A percentile compares a stretch with the other conserved stretches of the same genome.
phyloP scores from a whole-genome alignment of 495 filamentous ascomycete species.

The Annulohypoxylon stygium region DNA sequence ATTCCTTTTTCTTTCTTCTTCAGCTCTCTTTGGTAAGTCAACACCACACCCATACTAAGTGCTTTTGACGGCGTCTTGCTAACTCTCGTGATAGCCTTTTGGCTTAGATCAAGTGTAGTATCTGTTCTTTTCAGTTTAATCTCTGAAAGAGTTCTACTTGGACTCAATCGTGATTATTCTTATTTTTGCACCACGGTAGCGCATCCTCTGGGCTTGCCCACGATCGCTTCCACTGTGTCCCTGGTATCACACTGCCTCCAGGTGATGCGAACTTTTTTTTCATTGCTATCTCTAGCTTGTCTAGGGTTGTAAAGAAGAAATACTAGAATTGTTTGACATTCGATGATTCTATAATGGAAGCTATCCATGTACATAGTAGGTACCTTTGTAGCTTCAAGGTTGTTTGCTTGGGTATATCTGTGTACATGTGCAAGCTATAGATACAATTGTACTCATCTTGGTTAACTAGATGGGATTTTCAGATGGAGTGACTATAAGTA shows the following conservation, averaged over 20 bases:
- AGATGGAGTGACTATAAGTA: not conserved
- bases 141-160: slow-evolving; percentile 63
- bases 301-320: slow-evolving; percentile 42
- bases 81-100: slow-evolving; percentile 64
- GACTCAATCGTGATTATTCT: slow-evolving; percentile 70
- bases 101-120: slow-evolving; percentile 99
- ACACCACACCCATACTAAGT: not conserved
- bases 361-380: not conserved
- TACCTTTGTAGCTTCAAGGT: not conserved
- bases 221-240: slow-evolving; percentile 56
- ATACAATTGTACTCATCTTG: not conserved
- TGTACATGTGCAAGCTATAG: too few relatives aligned
- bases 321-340: not conserved
- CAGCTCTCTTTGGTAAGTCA: slow-evolving; percentile 49
- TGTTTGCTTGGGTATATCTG: not conserved
- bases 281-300: slow-evolving; percentile 42
- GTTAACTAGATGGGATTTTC: not conserved
- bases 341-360: not conserved
- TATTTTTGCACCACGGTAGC: slow-evolving; percentile 69
- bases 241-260: slow-evolving; percentile 51
- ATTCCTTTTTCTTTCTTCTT: slow-evolving; percentile 39
- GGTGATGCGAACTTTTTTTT: slow-evolving; percentile 47
- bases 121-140: slow-evolving; percentile 99
- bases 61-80: not conserved
- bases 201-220: slow-evolving; percentile 80